phyloP scores from a whole-genome alignment of 345 rosid species.

The Geranium brycei region DNA sequence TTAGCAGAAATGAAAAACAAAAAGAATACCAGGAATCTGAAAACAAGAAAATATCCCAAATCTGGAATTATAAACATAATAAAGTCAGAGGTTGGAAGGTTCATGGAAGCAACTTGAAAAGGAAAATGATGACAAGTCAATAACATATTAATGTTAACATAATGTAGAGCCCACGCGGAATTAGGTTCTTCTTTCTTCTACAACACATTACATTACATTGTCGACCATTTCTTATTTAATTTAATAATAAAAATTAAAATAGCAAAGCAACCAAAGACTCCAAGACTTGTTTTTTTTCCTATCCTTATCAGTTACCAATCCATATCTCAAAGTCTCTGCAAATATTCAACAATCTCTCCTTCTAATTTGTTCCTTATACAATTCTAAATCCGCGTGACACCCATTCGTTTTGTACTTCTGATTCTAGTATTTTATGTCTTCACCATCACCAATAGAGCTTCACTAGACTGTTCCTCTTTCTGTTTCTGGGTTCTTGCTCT shows the following conservation, averaged over 20 bases:
- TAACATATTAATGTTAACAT: no score
- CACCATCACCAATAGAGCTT: neutral
- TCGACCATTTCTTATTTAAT: no score
- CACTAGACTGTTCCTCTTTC: neutral
- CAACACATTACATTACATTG: neutral
- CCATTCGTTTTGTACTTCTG: neutral
- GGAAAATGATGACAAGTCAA: no score
- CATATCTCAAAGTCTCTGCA: no score
- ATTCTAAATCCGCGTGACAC: slow-evolving; percentile 1
- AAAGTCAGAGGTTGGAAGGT: neutral
- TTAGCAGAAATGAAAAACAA: no score
- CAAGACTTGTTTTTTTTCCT: neutral
- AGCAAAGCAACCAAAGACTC: neutral
- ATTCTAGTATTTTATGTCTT: neutral
- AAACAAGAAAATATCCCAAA: no score
- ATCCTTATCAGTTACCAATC: neutral
- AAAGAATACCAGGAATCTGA: neutral
- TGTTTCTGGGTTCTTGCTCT: neutral
- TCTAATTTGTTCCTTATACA: neutral
- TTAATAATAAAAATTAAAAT: no score
- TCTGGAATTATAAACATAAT: neutral
- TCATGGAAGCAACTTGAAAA: neutral
- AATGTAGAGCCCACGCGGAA: neutral
- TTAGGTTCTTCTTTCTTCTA: neutral
- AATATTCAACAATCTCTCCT: neutral